These are phyloP conservation scores for Microcos paniculata DNA, from an alignment of 345 rosid species.

Conservation along the genomic window DNA sequence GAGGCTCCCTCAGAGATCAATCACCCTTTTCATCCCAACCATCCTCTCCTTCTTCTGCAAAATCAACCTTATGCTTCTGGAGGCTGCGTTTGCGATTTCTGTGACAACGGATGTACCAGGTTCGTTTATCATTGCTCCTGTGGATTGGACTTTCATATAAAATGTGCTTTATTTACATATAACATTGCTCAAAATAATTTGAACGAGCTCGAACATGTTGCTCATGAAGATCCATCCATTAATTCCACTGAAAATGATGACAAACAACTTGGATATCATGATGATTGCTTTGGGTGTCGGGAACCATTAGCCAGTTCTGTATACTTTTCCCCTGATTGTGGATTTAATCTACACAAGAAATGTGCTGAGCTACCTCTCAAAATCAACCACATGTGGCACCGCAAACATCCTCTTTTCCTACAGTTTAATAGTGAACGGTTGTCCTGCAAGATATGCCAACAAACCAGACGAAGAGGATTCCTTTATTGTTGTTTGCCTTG, in stretches of 20 bases:
- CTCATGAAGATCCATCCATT: not conserved
- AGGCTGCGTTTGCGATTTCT: not conserved
- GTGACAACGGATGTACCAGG: too few relatives aligned
- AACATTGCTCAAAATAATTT: not conserved
- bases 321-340: not conserved
- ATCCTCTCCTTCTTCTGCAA: too few relatives aligned
- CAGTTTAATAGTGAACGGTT: not conserved
- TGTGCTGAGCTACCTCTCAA: not conserved
- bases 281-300: not conserved
- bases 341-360: not conserved
- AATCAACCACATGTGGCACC: not conserved
- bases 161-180: not conserved
- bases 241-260: not conserved
- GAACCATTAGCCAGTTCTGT: not conserved
- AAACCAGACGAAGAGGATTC: not conserved
- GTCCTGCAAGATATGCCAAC: not conserved
- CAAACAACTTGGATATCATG: not conserved
- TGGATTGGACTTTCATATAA: not conserved
- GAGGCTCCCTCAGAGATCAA: not conserved
- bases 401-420: conserved; percentile 1
- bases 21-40: too few relatives aligned
- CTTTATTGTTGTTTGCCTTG: not conserved
- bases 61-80: not conserved
- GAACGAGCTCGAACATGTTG: not conserved
- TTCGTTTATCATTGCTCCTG: not conserved